phyloP scores from a whole-genome alignment of 352 stramenopile species.

The Pythium dissotocum region DNA sequence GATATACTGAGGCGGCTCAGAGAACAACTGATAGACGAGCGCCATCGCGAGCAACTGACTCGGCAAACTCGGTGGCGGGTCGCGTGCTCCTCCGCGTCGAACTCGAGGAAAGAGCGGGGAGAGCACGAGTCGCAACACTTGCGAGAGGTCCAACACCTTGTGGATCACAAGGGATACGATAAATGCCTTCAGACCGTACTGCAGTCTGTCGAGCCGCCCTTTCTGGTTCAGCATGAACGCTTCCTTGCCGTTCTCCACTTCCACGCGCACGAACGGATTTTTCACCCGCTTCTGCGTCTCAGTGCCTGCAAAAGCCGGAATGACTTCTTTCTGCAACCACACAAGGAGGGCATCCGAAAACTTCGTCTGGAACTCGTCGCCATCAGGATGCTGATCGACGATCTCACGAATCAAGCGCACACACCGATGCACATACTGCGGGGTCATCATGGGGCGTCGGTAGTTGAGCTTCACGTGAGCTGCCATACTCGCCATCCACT shows the following conservation, averaged over 20 bases:
- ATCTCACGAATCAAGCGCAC: constrained; percentile 84
- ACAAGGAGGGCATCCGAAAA: constrained; percentile 83
- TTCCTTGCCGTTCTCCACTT: constrained; percentile 79
- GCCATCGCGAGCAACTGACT: constrained; percentile 84
- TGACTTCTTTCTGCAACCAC: constrained; percentile 86
- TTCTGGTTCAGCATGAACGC: constrained; percentile 83
- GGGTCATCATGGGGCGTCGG: constrained; percentile 76
- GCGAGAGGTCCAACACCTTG: constrained; percentile 83
- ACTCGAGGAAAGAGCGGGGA: constrained; percentile 80
- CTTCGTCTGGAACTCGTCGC: constrained; percentile 84
- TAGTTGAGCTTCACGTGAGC: constrained; percentile 66
- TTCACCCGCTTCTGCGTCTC: constrained; percentile 75
- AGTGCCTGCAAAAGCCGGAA: constrained; percentile 76
- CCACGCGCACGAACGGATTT: constrained; percentile 81
- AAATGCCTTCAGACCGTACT: constrained; percentile 88
- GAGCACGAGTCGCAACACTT: constrained; percentile 83
- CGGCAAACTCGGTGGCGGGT: constrained; percentile 74
- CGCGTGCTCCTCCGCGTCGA: constrained; percentile 58
- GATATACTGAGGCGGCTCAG: constrained; percentile 79
- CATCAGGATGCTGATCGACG: constrained; percentile 80
- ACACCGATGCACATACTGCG: constrained; percentile 84
- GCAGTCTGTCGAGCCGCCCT: constrained; percentile 75
- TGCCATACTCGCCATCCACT: constrained; percentile 84
- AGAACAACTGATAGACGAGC: constrained; percentile 84
- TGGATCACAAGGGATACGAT: constrained; percentile 80